These are phyloP conservation scores for Endotrypanum monterogeii DNA, from an alignment of 208 protist species.

Conservation along the genomic window DNA sequence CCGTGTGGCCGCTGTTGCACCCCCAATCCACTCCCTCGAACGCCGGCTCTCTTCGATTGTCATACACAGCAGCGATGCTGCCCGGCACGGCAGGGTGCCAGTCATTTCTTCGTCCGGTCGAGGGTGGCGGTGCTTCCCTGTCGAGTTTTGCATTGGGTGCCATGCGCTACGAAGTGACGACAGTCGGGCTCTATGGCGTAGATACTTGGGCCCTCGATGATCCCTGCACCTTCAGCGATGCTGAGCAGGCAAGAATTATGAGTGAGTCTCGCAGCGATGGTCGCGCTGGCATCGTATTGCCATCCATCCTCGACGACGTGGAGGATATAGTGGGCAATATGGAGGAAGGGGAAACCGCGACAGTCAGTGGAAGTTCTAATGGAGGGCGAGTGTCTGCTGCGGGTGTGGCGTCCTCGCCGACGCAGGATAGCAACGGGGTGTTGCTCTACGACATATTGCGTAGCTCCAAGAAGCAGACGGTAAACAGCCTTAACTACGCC, in stretches of 20 bases:
- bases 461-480: slow-evolving; percentile 17
- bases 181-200: slow-evolving; percentile 46
- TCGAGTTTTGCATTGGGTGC: background rate
- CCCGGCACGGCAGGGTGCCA: background rate
- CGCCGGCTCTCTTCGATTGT: background rate
- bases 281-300: slow-evolving; percentile 1
- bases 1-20: background rate
- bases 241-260: slow-evolving; percentile 7
- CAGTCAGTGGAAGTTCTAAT: background rate
- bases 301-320: slow-evolving; percentile 11
- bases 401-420: background rate
- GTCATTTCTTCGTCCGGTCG: slow-evolving; percentile 1
- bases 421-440: background rate
- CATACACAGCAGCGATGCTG: background rate
- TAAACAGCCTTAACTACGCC: background rate
- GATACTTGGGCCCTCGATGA: slow-evolving; percentile 40
- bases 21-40: background rate
- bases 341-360: background rate
- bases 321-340: background rate
- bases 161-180: slow-evolving; percentile 5
- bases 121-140: background rate
- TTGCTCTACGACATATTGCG: slow-evolving; percentile 31
- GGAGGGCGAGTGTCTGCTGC: background rate
- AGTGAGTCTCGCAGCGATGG: background rate
- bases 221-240: slow-evolving; percentile 32